A percentile compares a stretch with the other conserved stretches of the same genome.
Evolutionary conservation across 1,284 basidiomycete species (phyloP).

Genomic region (Puccinia hordei): DNA sequence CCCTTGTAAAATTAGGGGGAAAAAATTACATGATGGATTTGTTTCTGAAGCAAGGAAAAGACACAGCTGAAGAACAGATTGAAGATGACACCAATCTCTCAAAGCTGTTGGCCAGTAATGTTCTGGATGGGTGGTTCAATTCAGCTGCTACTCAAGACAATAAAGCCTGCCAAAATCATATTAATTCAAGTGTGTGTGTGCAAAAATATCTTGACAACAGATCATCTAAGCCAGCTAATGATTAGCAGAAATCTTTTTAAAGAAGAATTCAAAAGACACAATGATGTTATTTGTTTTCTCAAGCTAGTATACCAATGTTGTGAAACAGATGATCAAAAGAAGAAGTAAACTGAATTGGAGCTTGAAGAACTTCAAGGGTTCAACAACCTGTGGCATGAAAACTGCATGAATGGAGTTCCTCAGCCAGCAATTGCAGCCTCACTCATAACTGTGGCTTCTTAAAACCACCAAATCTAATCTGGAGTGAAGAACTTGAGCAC

Average conservation of each 20-base stretch:
- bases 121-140: neutral
- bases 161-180: neutral
- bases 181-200: neutral
- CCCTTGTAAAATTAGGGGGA: neutral
- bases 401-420: neutral
- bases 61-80: too few relatives aligned
- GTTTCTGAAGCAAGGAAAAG: conserved; percentile 6
- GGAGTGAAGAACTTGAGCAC: neutral
- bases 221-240: neutral
- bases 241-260: neutral
- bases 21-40: conserved; percentile 7
- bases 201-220: neutral
- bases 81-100: too few relatives aligned
- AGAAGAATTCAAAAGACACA: neutral
- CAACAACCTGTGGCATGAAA: neutral
- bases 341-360: neutral
- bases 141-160: neutral
- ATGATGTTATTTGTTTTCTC: neutral
- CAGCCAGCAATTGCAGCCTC: conserved; percentile 11
- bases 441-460: conserved; percentile 6
- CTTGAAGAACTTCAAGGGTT: conserved; percentile 19
- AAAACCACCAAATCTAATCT: neutral
- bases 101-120: too few relatives aligned
- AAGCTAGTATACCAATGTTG: neutral
- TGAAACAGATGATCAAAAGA: neutral